phyloP scores from a whole-genome alignment of 257 asterid species.

The Mitragyna speciosa region DNA sequence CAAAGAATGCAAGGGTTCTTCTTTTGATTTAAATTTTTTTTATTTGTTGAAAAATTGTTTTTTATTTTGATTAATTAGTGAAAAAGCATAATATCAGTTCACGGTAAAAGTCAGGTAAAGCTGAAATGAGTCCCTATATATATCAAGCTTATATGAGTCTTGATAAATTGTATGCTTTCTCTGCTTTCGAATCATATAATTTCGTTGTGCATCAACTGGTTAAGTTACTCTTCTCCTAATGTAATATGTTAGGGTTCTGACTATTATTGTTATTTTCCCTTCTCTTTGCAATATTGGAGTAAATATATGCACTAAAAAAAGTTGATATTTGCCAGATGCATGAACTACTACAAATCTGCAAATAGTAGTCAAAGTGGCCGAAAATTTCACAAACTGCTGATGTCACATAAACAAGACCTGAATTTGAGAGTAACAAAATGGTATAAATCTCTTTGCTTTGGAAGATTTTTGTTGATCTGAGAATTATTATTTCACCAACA shows the following conservation, averaged over 20 bases:
- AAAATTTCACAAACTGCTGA: not conserved
- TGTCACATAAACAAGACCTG: not conserved
- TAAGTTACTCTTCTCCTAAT: too few relatives aligned
- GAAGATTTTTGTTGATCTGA: not conserved
- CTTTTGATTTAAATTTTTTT: too few relatives aligned
- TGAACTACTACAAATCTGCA: not conserved
- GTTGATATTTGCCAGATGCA: not conserved
- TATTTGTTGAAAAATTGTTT: too few relatives aligned
- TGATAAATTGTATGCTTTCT: too few relatives aligned
- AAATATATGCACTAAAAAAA: too few relatives aligned
- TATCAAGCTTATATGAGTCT: not conserved
- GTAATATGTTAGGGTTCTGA: too few relatives aligned
- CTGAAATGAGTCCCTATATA: too few relatives aligned
- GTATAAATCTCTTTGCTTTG: not conserved
- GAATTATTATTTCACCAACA: not conserved
- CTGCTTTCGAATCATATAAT: too few relatives aligned
- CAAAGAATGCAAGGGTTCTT: not conserved
- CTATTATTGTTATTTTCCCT: too few relatives aligned
- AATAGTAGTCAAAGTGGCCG: not conserved
- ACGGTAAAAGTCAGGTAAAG: not conserved
- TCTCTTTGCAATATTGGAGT: too few relatives aligned
- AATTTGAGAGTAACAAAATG: not conserved
- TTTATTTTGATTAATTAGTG: not conserved
- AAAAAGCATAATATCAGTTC: not conserved
- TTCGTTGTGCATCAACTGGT: too few relatives aligned